A percentile compares a stretch with the other conserved stretches of the same genome.
Evolutionary conservation across 2,329 filamentous ascomycete genomes (phyloP).

Genomic region (Alternaria arbusti): DNA sequence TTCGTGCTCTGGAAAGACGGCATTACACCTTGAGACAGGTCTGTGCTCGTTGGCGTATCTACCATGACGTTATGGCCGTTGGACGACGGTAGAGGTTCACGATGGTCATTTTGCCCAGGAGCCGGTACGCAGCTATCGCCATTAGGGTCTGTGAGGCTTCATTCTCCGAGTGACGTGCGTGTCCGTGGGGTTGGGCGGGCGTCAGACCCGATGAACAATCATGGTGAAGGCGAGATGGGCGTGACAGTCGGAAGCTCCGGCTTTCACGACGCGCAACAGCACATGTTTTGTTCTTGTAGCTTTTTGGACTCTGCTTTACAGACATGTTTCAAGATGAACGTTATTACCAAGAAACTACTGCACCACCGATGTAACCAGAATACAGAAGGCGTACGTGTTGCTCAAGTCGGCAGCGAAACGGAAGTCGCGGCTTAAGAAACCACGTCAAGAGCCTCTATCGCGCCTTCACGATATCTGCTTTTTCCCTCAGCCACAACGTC

Average conservation of each 20-base stretch:
- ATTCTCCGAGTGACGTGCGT: neutral
- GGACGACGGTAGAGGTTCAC: neutral
- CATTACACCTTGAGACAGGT: neutral
- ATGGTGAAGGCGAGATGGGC: neutral
- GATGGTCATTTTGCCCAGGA: neutral
- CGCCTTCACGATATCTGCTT: constrained; percentile 8
- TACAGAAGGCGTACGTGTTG: neutral
- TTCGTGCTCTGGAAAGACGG: neutral
- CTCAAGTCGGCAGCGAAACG: neutral
- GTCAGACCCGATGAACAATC: neutral
- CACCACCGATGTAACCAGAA: neutral
- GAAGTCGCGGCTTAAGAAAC: neutral
- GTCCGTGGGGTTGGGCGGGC: neutral
- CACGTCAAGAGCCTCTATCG: neutral
- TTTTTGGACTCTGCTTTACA: neutral
- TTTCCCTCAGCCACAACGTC: constrained; percentile 6
- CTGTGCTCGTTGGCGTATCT: neutral
- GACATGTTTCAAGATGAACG: neutral
- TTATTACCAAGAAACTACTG: neutral
- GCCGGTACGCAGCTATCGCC: neutral
- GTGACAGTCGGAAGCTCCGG: neutral
- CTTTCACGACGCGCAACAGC: neutral
- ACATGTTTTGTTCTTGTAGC: neutral
- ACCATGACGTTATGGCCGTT: neutral
- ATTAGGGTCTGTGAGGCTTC: neutral